Evolutionary conservation across 805 yeast genomes (phyloP).

Genomic region (Candida easanensis): DNA sequence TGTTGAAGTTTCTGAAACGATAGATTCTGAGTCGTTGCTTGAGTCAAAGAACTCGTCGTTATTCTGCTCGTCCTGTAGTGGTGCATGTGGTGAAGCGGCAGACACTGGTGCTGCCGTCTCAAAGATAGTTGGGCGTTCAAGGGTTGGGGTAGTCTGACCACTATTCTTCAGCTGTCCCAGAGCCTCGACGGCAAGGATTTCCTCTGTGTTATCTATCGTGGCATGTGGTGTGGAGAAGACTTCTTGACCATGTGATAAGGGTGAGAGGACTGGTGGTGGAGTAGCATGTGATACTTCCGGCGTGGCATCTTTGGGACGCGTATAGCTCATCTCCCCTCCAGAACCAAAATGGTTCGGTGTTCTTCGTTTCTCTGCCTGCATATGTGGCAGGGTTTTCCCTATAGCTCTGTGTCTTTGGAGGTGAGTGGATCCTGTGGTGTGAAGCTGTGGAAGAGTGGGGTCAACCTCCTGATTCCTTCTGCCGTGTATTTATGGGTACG

Average conservation of each 20-base stretch:
- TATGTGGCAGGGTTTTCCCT: background rate
- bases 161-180: conserved; percentile 27
- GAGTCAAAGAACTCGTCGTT: conserved; percentile 42
- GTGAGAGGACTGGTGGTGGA: conserved; percentile 3
- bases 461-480: too few relatives aligned
- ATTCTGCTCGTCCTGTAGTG: conserved; percentile 1
- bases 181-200: conserved; percentile 24
- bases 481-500: too few relatives aligned
- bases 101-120: background rate
- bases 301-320: background rate
- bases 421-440: too few relatives aligned
- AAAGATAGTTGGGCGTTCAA: background rate
- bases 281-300: conserved; percentile 9
- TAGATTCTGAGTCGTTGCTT: conserved; percentile 15
- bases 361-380: background rate
- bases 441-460: too few relatives aligned
- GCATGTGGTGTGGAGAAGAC: conserved; percentile 7
- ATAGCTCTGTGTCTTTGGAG: background rate
- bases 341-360: background rate
- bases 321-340: background rate
- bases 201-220: conserved; percentile 7
- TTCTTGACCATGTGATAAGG: conserved; percentile 11
- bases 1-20: conserved; percentile 1
- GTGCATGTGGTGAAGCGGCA: background rate
- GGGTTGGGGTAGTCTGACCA: conserved; percentile 12